Evolutionary conservation across 2,329 filamentous ascomycete genomes (phyloP).

Genomic region (Pestalotiopsis sp.): DNA sequence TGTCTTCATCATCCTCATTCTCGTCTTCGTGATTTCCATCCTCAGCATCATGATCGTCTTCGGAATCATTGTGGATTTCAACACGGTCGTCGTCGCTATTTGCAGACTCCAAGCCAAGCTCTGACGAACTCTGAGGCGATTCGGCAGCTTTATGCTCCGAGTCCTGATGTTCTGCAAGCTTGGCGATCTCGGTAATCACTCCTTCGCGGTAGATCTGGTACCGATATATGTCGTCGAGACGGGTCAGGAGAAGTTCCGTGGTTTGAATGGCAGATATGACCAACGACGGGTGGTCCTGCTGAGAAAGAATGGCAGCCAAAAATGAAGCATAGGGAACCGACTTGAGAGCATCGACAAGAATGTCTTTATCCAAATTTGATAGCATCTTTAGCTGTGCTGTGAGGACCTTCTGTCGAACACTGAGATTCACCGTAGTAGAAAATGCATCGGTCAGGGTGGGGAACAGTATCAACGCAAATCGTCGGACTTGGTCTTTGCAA

Average conservation of each 20-base stretch:
- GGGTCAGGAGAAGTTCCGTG: conserved; percentile 81
- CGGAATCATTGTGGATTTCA: conserved; percentile 48
- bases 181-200: conserved; percentile 87
- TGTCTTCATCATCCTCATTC: conserved; percentile 45
- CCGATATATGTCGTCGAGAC: conserved; percentile 84
- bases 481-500: conserved; percentile 85
- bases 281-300: conserved; percentile 87
- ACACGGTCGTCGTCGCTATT: conserved; percentile 37
- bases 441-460: conserved; percentile 96
- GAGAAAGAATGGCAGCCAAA: conserved; percentile 89
- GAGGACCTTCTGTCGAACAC: conserved; percentile 91
- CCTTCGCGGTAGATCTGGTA: conserved; percentile 98
- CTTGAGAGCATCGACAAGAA: conserved; percentile 82
- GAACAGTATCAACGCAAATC: conserved; percentile 90
- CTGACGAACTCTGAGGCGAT: conserved; percentile 28
- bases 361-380: conserved; percentile 83
- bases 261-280: conserved; percentile 88
- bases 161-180: conserved; percentile 59
- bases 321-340: conserved; percentile 95
- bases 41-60: conserved; percentile 56
- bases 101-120: conserved; percentile 30
- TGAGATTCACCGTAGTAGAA: conserved; percentile 95
- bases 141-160: conserved; percentile 31
- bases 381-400: conserved; percentile 98
- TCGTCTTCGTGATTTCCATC: conserved; percentile 55